Evolutionary conservation across 108 stramenopile genomes (phyloP).

Genomic region (Nitzschia sp.): DNA sequence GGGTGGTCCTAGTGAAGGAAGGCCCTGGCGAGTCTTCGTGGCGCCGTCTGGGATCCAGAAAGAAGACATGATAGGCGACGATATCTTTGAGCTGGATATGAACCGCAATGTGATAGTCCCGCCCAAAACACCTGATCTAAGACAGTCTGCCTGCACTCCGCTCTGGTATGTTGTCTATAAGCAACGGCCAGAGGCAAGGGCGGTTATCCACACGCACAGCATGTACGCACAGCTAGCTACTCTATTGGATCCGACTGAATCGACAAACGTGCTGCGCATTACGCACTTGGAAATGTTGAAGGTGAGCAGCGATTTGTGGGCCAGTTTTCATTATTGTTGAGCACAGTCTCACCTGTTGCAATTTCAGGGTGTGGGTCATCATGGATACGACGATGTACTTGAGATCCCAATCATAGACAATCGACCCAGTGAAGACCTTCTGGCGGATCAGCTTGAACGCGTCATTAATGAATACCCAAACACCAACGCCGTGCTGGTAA

Average conservation of each 20-base stretch:
- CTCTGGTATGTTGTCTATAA: constrained; percentile 90
- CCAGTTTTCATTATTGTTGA: too few relatives aligned
- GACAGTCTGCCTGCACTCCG: constrained; percentile 88
- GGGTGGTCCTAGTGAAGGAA: constrained; percentile 57
- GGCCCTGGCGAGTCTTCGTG: constrained; percentile 86
- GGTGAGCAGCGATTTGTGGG: too few relatives aligned
- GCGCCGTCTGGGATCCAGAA: constrained; percentile 97
- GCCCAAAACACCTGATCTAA: constrained; percentile 58
- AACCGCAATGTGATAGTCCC: constrained; percentile 55
- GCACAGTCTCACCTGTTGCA: too few relatives aligned
- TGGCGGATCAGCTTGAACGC: constrained; percentile 82
- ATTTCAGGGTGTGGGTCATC: constrained; percentile 83
- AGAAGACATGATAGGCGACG: constrained; percentile 93
- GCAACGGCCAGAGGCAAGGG: constrained; percentile 60
- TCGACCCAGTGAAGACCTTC: constrained; percentile 87
- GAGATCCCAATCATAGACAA: constrained; percentile 97
- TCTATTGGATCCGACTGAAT: constrained; percentile 79
- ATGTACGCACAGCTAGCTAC: constrained; percentile 88
- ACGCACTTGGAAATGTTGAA: constrained; percentile 96
- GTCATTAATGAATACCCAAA: constrained; percentile 83
- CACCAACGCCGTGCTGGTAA: constrained; percentile 89
- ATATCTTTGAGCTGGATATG: constrained; percentile 85
- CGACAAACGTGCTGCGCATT: constrained; percentile 52
- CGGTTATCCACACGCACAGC: constrained; percentile 88
- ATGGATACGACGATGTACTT: constrained; percentile 85